phyloP scores from a whole-genome alignment of 2,329 filamentous ascomycete species.

The Calonectria pteridis region DNA sequence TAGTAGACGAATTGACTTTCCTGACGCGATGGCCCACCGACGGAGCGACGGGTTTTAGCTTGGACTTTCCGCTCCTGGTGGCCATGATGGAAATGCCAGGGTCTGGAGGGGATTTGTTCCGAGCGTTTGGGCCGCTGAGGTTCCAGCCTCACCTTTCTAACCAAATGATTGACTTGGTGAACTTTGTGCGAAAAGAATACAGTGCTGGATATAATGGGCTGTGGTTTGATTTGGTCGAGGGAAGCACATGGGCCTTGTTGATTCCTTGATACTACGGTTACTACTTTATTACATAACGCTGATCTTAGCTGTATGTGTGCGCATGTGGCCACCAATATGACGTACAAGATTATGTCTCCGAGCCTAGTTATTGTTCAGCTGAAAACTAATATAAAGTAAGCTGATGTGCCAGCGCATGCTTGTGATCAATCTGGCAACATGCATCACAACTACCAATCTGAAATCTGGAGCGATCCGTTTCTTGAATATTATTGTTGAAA shows the following conservation, averaged over 20 bases:
- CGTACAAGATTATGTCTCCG: neutral
- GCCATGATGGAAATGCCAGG: constrained; percentile 28
- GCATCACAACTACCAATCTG: too few species aligned
- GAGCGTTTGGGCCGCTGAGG: constrained; percentile 10
- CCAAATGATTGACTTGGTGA: constrained; percentile 8
- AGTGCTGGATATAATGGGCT: constrained; percentile 21
- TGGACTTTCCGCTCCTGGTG: constrained; percentile 30
- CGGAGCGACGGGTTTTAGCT: constrained; percentile 20
- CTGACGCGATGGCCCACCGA: constrained; percentile 2
- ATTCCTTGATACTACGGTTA: neutral
- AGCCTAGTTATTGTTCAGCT: neutral
- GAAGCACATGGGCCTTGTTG: neutral
- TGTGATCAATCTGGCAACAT: neutral
- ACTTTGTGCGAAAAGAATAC: constrained; percentile 19
- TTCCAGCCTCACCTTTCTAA: constrained; percentile 6
- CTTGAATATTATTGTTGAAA: neutral
- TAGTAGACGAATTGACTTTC: constrained; percentile 19
- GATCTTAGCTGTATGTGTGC: neutral
- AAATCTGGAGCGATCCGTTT: neutral
- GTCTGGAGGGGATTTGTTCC: constrained; percentile 1
- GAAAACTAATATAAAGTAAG: neutral
- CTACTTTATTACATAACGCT: neutral
- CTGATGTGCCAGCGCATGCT: neutral
- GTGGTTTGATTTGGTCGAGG: constrained; percentile 23
- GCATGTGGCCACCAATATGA: neutral